Evolutionary conservation across 306 rosid genomes (phyloP).

Genomic region (Crotalaria pallida): DNA sequence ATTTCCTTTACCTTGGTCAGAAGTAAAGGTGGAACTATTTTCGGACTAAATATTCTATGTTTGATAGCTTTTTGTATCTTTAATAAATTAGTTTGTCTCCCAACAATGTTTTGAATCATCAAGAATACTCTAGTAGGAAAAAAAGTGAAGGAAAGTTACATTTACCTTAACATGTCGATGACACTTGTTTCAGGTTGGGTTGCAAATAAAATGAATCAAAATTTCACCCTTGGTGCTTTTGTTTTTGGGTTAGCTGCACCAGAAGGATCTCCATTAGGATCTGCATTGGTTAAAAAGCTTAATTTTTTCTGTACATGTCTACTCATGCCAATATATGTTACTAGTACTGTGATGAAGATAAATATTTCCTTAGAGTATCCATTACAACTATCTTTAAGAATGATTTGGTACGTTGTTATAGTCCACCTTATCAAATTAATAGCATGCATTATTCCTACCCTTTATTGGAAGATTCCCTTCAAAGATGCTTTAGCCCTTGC

Average conservation of each 20-base stretch:
- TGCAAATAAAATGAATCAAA: neutral
- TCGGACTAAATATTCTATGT: fast-evolving
- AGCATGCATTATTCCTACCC: neutral
- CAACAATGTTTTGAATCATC: conserved; percentile 33
- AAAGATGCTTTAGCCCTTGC: conserved; percentile 30
- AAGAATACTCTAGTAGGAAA: conserved; percentile 40
- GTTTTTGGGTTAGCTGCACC: conserved; percentile 63
- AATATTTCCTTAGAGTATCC: neutral
- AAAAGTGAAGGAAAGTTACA: conserved; percentile 31
- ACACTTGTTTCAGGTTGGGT: conserved; percentile 27
- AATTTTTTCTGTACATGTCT: conserved; percentile 24
- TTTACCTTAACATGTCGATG: conserved; percentile 7
- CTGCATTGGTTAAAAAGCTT: conserved; percentile 35
- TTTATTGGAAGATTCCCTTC: conserved; percentile 29
- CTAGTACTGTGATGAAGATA: conserved; percentile 31
- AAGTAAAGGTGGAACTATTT: neutral
- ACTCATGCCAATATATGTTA: conserved; percentile 43
- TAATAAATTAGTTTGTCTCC: conserved; percentile 22
- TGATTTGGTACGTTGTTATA: neutral
- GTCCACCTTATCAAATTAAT: neutral
- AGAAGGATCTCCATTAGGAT: too few species aligned
- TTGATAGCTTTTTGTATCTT: neutral
- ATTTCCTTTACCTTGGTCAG: neutral
- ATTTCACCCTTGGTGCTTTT: conserved; percentile 26
- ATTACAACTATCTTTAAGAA: neutral